Conservation (phyloP, 768 basidiomycete genomes). For the Agaricus sinodeliciosus region DNA sequence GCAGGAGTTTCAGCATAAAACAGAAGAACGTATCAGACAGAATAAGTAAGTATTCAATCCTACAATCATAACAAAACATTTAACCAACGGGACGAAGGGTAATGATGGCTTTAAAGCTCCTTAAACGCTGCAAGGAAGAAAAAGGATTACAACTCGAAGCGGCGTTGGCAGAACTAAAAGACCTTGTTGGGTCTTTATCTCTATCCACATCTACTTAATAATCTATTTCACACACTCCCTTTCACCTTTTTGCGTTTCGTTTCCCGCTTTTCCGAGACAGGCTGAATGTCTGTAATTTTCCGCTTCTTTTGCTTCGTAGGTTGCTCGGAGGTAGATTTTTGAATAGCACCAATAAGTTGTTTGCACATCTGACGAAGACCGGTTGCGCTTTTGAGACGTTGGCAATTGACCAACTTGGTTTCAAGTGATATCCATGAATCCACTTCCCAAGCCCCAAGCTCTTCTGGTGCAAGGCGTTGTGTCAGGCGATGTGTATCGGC, state of each 20-base stretch:
- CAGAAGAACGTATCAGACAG: constrained; percentile 40
- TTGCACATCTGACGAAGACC: constrained; percentile 58
- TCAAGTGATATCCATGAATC: constrained; percentile 47
- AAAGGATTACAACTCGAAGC: constrained; percentile 13
- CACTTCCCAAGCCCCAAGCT: constrained; percentile 51
- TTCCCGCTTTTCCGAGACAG: constrained; percentile 14
- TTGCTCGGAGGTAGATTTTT: constrained; percentile 11
- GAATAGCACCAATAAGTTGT: constrained; percentile 40
- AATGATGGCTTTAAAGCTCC: constrained; percentile 21
- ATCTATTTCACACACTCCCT: constrained; percentile 19
- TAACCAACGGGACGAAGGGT: constrained; percentile 12
- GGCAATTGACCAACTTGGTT: constrained; percentile 37
- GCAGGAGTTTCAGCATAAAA: constrained; percentile 44
- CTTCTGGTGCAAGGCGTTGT: constrained; percentile 34
- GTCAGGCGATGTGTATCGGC: constrained; percentile 61
- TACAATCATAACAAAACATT: neutral
- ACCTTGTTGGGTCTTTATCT: constrained; percentile 18
- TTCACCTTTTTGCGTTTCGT: constrained; percentile 17
- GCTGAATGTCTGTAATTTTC: constrained; percentile 11
- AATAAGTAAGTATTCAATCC: constrained; percentile 35
- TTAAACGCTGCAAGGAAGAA: constrained; percentile 19
- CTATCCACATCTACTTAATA: constrained; percentile 6
- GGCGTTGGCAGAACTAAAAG: constrained; percentile 22
- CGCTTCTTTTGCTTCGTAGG: constrained; percentile 8
- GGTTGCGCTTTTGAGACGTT: constrained; percentile 57